Percentiles rank a stretch among this genome's conserved stretches.
phyloP scores from a whole-genome alignment of 306 rosid genomes.

The Nissolia schottii region DNA sequence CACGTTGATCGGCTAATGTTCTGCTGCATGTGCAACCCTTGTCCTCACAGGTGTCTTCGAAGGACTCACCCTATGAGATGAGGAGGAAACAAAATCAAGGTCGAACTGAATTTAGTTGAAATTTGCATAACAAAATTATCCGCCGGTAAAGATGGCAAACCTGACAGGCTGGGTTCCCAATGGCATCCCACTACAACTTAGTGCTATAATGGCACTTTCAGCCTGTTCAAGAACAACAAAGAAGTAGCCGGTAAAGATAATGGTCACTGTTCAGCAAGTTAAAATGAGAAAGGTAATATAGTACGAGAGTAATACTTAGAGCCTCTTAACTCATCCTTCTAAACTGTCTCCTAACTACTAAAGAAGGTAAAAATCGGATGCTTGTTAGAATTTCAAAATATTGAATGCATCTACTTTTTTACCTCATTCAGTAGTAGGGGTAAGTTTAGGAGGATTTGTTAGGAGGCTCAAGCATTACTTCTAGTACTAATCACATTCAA shows the following conservation, averaged over 20 bases:
- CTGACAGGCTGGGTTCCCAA: constrained; percentile 89
- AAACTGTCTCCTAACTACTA: no score
- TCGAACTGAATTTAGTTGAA: background rate
- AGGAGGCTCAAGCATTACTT: no score
- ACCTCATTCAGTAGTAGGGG: no score
- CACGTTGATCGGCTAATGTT: constrained; percentile 27
- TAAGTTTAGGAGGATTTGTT: no score
- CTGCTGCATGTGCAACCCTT: constrained; percentile 60
- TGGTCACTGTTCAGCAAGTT: constrained; percentile 2
- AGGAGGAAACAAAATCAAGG: constrained; percentile 10
- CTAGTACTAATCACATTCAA: background rate
- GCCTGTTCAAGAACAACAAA: constrained; percentile 61
- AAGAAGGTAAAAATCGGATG: no score
- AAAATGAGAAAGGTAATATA: no score
- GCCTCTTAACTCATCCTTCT: no score
- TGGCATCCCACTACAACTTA: constrained; percentile 86
- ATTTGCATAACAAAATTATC: background rate
- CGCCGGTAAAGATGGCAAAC: constrained; percentile 30
- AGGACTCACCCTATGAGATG: constrained; percentile 83
- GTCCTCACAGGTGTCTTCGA: constrained; percentile 98
- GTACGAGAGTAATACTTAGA: no score
- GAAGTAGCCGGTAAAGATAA: background rate
- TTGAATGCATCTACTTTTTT: no score
- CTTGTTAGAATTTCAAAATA: no score
- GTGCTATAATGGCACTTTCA: constrained; percentile 87